Percentiles rank a stretch among this genome's conserved stretches.
phyloP scores from a whole-genome alignment of 202 grass and related monocot species.

The Saccharum hybrid region DNA sequence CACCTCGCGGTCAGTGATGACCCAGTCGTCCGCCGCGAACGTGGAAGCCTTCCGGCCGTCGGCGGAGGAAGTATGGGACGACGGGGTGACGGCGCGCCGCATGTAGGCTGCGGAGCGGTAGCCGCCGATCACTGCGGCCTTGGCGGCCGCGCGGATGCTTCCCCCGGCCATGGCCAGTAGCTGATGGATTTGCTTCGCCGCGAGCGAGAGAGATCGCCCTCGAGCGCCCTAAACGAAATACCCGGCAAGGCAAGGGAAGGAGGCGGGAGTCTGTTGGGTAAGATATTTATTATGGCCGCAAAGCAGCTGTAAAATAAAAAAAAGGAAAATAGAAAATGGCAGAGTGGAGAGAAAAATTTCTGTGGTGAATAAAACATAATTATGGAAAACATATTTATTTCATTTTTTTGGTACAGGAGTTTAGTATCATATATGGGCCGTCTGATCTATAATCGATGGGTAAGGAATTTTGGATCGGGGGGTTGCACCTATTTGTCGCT shows the following conservation, averaged over 20 bases:
- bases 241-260: background rate
- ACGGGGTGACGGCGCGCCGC: conserved; percentile 41
- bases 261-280: background rate
- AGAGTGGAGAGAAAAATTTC: background rate
- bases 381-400: too few species aligned
- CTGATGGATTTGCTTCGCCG: background rate
- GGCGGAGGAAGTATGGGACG: background rate
- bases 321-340: background rate
- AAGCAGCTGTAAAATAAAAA: background rate
- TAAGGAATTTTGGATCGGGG: too few species aligned
- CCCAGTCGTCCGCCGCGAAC: conserved; percentile 54
- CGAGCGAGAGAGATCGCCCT: conserved; percentile 36
- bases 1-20: conserved; percentile 57
- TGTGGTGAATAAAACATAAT: too few species aligned
- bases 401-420: background rate
- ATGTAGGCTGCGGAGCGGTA: conserved; percentile 44
- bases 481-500: too few species aligned
- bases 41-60: conserved; percentile 44
- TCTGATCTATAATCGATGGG: background rate
- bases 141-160: conserved; percentile 59
- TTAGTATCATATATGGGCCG: background rate
- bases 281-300: background rate
- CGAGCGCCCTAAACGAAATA: background rate
- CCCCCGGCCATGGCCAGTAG: conserved; percentile 49
- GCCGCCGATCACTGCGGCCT: conserved; percentile 52